Conservation (phyloP, 176 grass and related monocot species). For the Themeda triandra region DNA sequence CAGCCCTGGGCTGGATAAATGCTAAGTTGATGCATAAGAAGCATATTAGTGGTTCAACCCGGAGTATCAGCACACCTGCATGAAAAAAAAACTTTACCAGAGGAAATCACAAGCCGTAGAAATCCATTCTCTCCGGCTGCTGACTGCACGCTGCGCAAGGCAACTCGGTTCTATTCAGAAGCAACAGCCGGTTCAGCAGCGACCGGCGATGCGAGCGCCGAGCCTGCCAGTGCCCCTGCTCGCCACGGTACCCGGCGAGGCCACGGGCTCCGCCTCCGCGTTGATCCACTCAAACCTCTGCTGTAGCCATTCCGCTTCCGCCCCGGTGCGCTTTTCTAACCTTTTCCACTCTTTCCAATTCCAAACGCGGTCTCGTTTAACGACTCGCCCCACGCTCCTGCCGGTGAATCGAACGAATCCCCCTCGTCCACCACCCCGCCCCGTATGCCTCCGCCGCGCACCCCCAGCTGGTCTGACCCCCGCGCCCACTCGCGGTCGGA, state of each 20-base stretch:
- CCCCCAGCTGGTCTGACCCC: too few relatives aligned
- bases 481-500: too few relatives aligned
- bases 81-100: neutral
- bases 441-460: too few relatives aligned
- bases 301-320: neutral
- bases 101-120: too few relatives aligned
- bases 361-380: conserved; percentile 17
- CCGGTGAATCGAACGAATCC: neutral
- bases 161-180: neutral
- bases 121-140: neutral
- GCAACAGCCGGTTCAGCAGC: neutral
- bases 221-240: neutral
- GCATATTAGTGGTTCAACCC: neutral
- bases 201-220: neutral
- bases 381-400: neutral
- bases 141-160: neutral
- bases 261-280: conserved; percentile 3
- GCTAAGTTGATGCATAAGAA: neutral
- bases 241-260: neutral
- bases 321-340: neutral
- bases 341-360: too few relatives aligned
- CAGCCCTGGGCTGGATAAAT: neutral
- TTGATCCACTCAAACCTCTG: conserved; percentile 23
- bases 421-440: too few relatives aligned
- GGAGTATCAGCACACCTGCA: neutral